These are phyloP conservation scores for Aspergillus chevalieri DNA, from an alignment of 2,329 filamentous ascomycete genomes.

Conservation along the genomic window DNA sequence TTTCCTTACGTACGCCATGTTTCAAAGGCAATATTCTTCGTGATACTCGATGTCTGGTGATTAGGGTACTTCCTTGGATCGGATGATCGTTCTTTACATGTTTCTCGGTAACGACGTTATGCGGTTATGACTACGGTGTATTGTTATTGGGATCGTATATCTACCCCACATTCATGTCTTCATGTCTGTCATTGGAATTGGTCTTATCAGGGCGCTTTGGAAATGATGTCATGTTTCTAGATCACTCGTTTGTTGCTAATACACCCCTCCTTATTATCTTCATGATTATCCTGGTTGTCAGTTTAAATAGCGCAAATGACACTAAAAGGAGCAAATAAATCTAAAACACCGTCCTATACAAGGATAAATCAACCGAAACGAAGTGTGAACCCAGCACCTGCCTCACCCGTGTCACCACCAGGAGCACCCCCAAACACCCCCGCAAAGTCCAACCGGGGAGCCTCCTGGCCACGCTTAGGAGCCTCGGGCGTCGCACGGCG, in stretches of 20 bases:
- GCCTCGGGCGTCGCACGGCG: conserved; percentile 72
- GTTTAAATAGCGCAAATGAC: not conserved
- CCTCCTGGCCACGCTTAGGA: conserved; percentile 68
- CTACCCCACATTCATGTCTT: not conserved
- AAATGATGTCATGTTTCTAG: not conserved
- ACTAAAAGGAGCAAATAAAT: not conserved
- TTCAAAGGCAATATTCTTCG: conserved; percentile 12
- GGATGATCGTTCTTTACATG: not conserved
- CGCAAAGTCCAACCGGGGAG: conserved; percentile 59
- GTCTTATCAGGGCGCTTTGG: not conserved
- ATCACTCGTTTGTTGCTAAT: not conserved
- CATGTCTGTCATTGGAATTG: not conserved
- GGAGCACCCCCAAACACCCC: conserved; percentile 64
- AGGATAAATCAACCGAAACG: conserved; percentile 47
- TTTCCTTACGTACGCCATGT: conserved; percentile 13
- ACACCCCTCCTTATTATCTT: not conserved
- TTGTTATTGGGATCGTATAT: not conserved
- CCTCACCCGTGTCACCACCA: conserved; percentile 58
- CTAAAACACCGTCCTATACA: conserved; percentile 1
- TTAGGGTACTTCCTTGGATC: not conserved
- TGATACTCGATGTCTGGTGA: conserved; percentile 3
- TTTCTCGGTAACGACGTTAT: not conserved
- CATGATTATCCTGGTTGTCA: too few species aligned
- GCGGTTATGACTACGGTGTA: not conserved
- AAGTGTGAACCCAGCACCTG: conserved; percentile 52